phyloP scores from a whole-genome alignment of 192 early-diverging fungal species.

The Linderina pennispora region DNA sequence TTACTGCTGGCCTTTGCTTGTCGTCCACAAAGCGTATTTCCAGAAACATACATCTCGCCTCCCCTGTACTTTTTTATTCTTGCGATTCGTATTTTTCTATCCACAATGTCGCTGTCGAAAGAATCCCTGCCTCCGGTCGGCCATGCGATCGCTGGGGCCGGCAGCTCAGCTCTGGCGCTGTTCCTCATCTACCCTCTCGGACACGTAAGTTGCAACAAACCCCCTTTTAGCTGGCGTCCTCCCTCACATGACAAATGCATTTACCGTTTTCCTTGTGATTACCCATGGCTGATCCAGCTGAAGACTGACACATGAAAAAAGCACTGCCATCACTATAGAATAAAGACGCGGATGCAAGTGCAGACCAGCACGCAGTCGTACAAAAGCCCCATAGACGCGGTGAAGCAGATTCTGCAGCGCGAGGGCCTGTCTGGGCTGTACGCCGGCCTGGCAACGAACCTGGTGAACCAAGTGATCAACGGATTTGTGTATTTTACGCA shows the following conservation, averaged over 20 bases:
- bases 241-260: not conserved
- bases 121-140: conserved; percentile 72
- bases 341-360: conserved; percentile 97
- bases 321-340: too few species aligned
- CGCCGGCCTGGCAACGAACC: conserved; percentile 75
- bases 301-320: too few species aligned
- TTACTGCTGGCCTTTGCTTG: too few species aligned
- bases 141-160: conserved; percentile 87
- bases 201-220: conserved; percentile 49
- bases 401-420: conserved; percentile 69
- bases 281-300: too few species aligned
- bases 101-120: conserved; percentile 23
- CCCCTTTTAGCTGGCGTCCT: not conserved
- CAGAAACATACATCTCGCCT: too few species aligned
- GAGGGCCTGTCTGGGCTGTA: conserved; percentile 89
- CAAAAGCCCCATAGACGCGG: conserved; percentile 64
- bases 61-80: too few species aligned
- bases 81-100: too few species aligned
- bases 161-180: conserved; percentile 88
- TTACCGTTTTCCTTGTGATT: too few species aligned
- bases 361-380: conserved; percentile 64
- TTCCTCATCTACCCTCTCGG: conserved; percentile 87
- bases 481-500: conserved; percentile 83
- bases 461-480: conserved; percentile 69
- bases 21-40: too few species aligned